Evolutionary conservation across 192 early-diverging fungal species (phyloP), one percentile per base, ranked within the genome.

Genomic region (Coemansia sp.): DNA sequence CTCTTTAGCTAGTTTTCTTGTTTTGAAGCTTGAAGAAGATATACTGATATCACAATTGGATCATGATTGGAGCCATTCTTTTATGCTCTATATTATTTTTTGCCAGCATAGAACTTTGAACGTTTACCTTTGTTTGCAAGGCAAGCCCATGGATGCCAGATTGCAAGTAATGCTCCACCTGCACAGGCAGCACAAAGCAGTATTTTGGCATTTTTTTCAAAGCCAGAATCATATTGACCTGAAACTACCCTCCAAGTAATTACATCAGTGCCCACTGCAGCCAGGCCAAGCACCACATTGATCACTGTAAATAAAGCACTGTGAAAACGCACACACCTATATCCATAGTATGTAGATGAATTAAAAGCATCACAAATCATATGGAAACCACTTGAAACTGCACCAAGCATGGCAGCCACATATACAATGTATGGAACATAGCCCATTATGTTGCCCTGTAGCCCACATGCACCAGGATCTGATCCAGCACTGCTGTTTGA

Each of bases 361-460:
- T n/a, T n/a, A n/a, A n/a, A n/a, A n/a, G n/a, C n/a, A n/a, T n/a
- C n/a, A n/a, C n/a, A n/a, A n/a, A n/a, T n/a, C n/a, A n/a, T n/a
- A n/a, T n/a, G n/a, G n/a, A n/a, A n/a, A n/a, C n/a, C n/a, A n/a
- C n/a, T n/a, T n/a, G n/a, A n/a, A n/a, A n/a, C n/a, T n/a, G n/a
- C n/a, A 6, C 15, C 41, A 17, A 44, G 8, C 2, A 48, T 23
- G 9, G 9, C 45, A 48, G 9, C 8, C 13, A 22, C 45, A 25
- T 48, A 48, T 6, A 48, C 25, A 25, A 48, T 48, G 22, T 23
- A 25, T 5, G 45, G 22, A 8, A 48, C 45, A 11, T 6, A 7
- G 45, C 25, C 25, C 45, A 48, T 48, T 48, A 48, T 25, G 13
- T 48, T 48, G 45, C 45, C 45, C 45, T 48, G 45, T 4, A 48